Evolutionary conservation across 2,329 filamentous ascomycete genomes (phyloP).

Genomic region (Curvularia spicifera): DNA sequence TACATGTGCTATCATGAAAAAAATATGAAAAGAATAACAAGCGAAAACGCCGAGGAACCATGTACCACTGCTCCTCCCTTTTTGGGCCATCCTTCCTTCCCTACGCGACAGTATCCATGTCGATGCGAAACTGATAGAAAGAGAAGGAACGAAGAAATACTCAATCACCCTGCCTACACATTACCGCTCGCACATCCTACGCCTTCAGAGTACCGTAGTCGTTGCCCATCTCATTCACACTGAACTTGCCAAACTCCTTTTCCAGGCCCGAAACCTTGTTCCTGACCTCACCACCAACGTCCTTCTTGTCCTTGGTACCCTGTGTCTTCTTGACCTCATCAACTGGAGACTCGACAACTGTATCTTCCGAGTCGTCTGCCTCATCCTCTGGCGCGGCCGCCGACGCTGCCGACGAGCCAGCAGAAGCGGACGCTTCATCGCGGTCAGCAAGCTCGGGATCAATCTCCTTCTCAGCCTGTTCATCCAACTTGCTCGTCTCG

Average conservation of each 20-base stretch:
- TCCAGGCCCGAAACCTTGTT: constrained; percentile 28
- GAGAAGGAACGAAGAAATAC: not conserved
- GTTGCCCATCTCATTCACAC: constrained; percentile 38
- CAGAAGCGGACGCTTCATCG: not conserved
- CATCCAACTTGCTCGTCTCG: constrained; percentile 48
- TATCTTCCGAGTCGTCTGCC: constrained; percentile 30
- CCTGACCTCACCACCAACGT: constrained; percentile 7
- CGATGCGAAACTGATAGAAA: not conserved
- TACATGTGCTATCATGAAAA: not conserved
- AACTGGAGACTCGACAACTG: constrained; percentile 33
- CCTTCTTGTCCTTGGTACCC: constrained; percentile 3
- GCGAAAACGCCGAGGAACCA: constrained; percentile 1
- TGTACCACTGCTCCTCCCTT: not conserved
- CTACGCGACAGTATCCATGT: not conserved
- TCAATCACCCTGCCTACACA: not conserved
- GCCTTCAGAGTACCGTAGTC: constrained; percentile 40
- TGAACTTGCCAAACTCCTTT: constrained; percentile 37
- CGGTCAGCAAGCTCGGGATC: constrained; percentile 42
- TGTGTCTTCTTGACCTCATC: constrained; percentile 8
- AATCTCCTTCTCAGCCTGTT: constrained; percentile 36
- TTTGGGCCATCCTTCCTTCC: not conserved
- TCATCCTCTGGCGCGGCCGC: constrained; percentile 9
- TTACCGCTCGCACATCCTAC: not conserved
- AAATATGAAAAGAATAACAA: not conserved
- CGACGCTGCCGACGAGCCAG: not conserved